Percentiles rank a stretch among this genome's conserved stretches.
Evolutionary conservation across 495 filamentous ascomycete species (phyloP).

Genomic region (Sphaerosporella brunnea): DNA sequence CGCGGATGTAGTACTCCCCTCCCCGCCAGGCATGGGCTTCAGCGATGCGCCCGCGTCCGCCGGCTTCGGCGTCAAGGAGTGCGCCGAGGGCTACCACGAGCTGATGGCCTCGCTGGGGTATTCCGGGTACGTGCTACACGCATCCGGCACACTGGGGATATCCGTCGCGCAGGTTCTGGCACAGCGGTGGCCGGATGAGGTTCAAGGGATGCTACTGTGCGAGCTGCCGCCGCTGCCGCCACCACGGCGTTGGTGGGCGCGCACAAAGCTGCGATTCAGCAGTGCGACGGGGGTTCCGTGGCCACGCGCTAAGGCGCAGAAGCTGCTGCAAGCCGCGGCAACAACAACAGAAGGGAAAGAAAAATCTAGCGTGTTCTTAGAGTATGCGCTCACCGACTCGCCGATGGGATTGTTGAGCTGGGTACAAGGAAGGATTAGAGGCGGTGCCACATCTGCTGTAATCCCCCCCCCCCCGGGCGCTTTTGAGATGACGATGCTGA

Average conservation of each 20-base stretch:
- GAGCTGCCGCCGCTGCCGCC: background rate
- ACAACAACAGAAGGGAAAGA: background rate
- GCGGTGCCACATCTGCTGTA: background rate
- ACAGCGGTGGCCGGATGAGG: background rate
- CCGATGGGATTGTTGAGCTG: background rate
- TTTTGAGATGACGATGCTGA: background rate
- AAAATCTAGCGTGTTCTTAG: background rate
- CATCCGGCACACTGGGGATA: background rate
- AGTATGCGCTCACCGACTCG: slow-evolving; percentile 1
- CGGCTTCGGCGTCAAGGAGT: background rate
- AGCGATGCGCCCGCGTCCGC: background rate
- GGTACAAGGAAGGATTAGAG: background rate
- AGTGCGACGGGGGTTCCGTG: background rate
- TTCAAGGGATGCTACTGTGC: background rate
- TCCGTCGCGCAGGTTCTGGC: background rate
- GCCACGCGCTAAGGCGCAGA: background rate
- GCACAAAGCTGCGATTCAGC: background rate
- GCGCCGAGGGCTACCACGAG: background rate
- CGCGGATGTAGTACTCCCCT: background rate
- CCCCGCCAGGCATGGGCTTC: background rate
- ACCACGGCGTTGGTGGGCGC: background rate
- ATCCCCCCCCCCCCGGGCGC: background rate
- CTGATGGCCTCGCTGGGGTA: background rate
- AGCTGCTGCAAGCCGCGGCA: no score
- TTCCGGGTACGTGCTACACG: background rate